phyloP scores from a whole-genome alignment of 352 stramenopile genomes.

The Globisporangium paddicum region DNA sequence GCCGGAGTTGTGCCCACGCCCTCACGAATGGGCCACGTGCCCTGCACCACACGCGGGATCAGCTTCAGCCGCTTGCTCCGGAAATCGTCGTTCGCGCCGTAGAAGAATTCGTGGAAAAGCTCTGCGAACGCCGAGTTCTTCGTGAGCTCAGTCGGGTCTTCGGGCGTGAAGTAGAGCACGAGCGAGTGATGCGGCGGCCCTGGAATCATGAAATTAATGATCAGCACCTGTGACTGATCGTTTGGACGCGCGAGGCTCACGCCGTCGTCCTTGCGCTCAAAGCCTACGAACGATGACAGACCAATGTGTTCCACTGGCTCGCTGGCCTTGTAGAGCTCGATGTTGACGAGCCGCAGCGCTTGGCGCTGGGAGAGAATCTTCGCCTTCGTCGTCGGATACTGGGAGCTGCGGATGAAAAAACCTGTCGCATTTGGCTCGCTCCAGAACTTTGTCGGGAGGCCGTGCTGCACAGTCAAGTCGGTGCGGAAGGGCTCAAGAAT shows the following conservation, averaged over 20 bases:
- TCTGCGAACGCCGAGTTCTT: slow-evolving; percentile 71
- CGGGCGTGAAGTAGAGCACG: slow-evolving; percentile 77
- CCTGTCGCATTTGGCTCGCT: slow-evolving; percentile 62
- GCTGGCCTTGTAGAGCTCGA: slow-evolving; percentile 57
- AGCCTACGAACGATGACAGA: slow-evolving; percentile 59
- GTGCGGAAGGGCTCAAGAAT: slow-evolving; percentile 65
- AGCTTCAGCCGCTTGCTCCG: slow-evolving; percentile 86
- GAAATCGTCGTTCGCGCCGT: slow-evolving; percentile 52
- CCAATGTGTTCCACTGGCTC: slow-evolving; percentile 61
- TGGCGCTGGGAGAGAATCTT: slow-evolving; percentile 63
- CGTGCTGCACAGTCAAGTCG: slow-evolving; percentile 45
- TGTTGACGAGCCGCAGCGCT: slow-evolving; percentile 55
- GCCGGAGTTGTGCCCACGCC: slow-evolving; percentile 86
- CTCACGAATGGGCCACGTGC: slow-evolving; percentile 85
- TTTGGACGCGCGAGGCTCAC: slow-evolving; percentile 4
- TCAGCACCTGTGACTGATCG: slow-evolving; percentile 52
- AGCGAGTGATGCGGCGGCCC: slow-evolving; percentile 61
- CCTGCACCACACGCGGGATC: slow-evolving; percentile 87
- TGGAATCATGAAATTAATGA: slow-evolving; percentile 83
- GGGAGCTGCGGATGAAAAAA: slow-evolving; percentile 61
- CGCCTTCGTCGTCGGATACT: slow-evolving; percentile 55
- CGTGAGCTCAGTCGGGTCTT: slow-evolving; percentile 47
- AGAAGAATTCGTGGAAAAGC: slow-evolving; percentile 62
- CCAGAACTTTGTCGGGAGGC: slow-evolving; percentile 72
- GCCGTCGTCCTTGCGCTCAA: slow-evolving; percentile 16